A percentile compares a stretch with the other conserved stretches of the same genome.
These are phyloP conservation scores for Cryptomeria japonica DNA, from an alignment of 75 land plant species.

Conservation along the genomic window DNA sequence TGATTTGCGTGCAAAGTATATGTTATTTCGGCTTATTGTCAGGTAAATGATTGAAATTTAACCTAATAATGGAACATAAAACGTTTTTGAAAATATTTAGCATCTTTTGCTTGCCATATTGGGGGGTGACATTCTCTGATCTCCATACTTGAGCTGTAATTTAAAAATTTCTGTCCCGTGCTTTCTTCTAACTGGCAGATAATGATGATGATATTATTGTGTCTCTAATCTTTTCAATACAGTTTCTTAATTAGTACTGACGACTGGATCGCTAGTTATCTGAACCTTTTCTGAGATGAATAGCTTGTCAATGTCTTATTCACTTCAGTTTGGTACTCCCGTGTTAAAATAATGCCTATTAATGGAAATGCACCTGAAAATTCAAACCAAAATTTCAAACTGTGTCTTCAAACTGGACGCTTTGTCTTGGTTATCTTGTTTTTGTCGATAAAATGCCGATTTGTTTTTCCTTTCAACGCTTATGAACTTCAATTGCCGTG, in stretches of 20 bases:
- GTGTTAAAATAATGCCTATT: neutral
- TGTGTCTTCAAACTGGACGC: neutral
- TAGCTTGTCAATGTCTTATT: neutral
- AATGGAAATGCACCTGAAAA: neutral
- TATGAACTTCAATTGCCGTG: neutral
- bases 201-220: neutral
- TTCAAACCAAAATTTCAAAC: neutral
- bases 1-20: neutral
- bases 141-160: too few relatives aligned
- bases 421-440: neutral
- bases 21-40: too few relatives aligned
- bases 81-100: too few relatives aligned
- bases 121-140: too few relatives aligned
- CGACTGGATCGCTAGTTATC: neutral
- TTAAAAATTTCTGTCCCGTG: too few relatives aligned
- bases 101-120: too few relatives aligned
- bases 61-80: too few relatives aligned
- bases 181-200: neutral
- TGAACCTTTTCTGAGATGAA: neutral
- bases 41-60: too few relatives aligned
- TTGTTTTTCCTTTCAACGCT: neutral
- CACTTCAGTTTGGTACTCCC: neutral
- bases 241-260: neutral
- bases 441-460: neutral
- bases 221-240: neutral